phyloP scores from a whole-genome alignment of 768 basidiomycete species.

The Phlebiopsis gigantea region DNA sequence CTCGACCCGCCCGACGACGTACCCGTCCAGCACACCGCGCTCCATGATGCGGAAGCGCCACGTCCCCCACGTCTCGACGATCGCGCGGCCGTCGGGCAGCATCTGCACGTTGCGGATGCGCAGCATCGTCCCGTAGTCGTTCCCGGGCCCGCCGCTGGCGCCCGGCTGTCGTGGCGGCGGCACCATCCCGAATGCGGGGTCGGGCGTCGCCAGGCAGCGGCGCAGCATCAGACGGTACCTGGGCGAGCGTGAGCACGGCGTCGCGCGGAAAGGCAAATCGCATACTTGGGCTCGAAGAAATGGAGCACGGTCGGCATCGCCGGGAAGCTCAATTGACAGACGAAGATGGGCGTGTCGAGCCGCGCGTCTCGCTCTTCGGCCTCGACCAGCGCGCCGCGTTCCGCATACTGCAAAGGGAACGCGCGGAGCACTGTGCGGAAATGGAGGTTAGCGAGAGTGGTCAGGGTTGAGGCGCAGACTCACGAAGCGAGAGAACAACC shows the following conservation, averaged over 20 bases:
- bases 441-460: conserved; percentile 8
- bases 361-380: conserved; percentile 74
- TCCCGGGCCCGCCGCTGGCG: conserved; percentile 17
- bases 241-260: not conserved
- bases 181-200: conserved; percentile 91
- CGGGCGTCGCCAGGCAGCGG: conserved; percentile 75
- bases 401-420: conserved; percentile 63
- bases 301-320: conserved; percentile 86
- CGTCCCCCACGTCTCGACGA: conserved; percentile 70
- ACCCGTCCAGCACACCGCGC: conserved; percentile 81
- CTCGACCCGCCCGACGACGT: conserved; percentile 81
- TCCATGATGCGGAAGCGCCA: conserved; percentile 86
- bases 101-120: conserved; percentile 62
- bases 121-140: conserved; percentile 91
- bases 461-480: conserved; percentile 12
- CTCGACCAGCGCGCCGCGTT: conserved; percentile 57
- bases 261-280: not conserved
- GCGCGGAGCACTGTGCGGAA: conserved; percentile 51
- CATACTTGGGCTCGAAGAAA: conserved; percentile 84
- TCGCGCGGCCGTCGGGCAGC: conserved; percentile 84
- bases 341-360: conserved; percentile 87
- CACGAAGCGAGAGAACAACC: conserved; percentile 64
- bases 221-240: conserved; percentile 95
- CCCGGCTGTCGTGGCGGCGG: conserved; percentile 50
- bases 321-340: conserved; percentile 87